Conservation (phyloP, 176 grass and related monocot genomes). For the Thalia dealbata region DNA sequence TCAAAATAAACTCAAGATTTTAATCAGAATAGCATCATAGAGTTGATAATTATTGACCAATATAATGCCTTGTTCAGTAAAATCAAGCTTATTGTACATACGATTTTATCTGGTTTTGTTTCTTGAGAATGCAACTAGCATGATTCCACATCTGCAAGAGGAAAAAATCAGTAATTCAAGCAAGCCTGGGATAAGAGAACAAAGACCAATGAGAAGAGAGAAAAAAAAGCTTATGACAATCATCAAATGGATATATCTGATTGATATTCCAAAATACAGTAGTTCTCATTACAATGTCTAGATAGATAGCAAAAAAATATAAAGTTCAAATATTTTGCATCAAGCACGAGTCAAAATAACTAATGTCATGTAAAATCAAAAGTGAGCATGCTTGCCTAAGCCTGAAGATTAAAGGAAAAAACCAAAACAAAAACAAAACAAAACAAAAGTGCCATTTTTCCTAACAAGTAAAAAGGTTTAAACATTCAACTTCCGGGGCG, state of each 20-base stretch:
- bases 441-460: not conserved
- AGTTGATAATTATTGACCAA: slow-evolving; percentile 6
- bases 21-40: not conserved
- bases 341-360: too few relatives aligned
- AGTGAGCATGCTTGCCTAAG: too few relatives aligned
- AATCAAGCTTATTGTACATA: slow-evolving; percentile 18
- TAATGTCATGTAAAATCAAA: too few relatives aligned
- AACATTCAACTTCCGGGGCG: not conserved
- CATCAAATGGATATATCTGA: not conserved
- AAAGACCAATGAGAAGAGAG: not conserved
- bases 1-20: not conserved
- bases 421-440: too few relatives aligned
- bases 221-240: not conserved
- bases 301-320: too few relatives aligned
- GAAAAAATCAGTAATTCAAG: slow-evolving; percentile 1
- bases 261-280: not conserved
- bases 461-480: too few relatives aligned
- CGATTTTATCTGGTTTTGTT: slow-evolving; percentile 92
- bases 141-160: slow-evolving; percentile 91
- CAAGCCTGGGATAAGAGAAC: not conserved
- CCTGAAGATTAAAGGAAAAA: not conserved
- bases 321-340: too few relatives aligned
- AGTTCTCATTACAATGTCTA: too few relatives aligned
- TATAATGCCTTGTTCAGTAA: not conserved
- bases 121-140: slow-evolving; percentile 68